Evolutionary conservation across 495 filamentous ascomycete genomes (phyloP).

Genomic region (Penicillium bovifimosum): DNA sequence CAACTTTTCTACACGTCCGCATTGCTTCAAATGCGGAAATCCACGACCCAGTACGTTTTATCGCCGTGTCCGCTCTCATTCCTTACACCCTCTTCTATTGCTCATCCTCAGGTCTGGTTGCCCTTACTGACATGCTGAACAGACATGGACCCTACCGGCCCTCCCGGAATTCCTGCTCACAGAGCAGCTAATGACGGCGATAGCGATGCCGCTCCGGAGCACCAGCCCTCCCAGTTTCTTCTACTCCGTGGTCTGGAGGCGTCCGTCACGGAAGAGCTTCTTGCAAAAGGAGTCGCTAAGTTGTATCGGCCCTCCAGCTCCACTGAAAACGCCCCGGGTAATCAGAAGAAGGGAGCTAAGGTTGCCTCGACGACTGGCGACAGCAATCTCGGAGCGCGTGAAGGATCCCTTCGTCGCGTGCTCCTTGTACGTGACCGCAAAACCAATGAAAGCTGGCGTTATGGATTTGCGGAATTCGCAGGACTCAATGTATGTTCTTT

Average conservation of each 20-base stretch:
- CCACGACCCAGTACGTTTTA: slow-evolving; percentile 58
- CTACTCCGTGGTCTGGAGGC: slow-evolving; percentile 71
- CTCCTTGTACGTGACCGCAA: slow-evolving; percentile 72
- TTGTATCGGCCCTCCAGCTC: slow-evolving; percentile 53
- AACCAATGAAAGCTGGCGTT: slow-evolving; percentile 75
- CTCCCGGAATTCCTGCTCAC: slow-evolving; percentile 31
- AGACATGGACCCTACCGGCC: slow-evolving; percentile 23
- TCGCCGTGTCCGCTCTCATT: not conserved
- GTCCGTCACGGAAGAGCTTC: slow-evolving; percentile 68
- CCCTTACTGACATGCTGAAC: slow-evolving; percentile 10
- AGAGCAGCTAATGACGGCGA: slow-evolving; percentile 62
- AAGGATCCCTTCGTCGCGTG: slow-evolving; percentile 70
- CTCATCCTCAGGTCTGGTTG: not conserved
- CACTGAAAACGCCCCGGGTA: slow-evolving; percentile 16
- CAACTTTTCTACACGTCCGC: slow-evolving; percentile 63
- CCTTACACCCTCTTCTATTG: not conserved
- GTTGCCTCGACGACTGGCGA: slow-evolving; percentile 71
- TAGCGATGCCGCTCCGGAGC: slow-evolving; percentile 72
- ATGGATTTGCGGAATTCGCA: slow-evolving; percentile 88
- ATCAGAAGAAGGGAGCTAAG: slow-evolving; percentile 54
- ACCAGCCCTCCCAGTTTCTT: slow-evolving; percentile 72
- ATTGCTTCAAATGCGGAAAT: slow-evolving; percentile 71
- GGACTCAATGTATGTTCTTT: slow-evolving; percentile 43
- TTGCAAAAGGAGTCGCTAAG: slow-evolving; percentile 75
- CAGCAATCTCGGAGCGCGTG: slow-evolving; percentile 67